phyloP scores from a whole-genome alignment of 1,139 yeast species.

The Yamadazyma epiphylla region DNA sequence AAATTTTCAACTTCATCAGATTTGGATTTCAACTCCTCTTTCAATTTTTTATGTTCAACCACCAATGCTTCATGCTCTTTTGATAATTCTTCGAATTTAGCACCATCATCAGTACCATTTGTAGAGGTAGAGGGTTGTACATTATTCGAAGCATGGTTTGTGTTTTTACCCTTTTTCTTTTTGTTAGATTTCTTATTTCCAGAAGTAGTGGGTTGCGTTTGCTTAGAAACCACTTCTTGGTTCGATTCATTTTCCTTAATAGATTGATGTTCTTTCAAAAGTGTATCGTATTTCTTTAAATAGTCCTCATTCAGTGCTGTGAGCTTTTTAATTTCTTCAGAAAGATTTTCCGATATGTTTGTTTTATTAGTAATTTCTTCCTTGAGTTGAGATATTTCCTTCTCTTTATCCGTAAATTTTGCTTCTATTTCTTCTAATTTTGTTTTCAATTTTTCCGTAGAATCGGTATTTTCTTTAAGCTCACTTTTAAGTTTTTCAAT shows the following conservation, averaged over 20 bases:
- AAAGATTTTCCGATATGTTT: no score
- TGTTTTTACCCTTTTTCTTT: neutral
- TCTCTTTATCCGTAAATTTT: neutral
- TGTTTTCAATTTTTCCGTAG: neutral
- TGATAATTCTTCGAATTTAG: conserved; percentile 6
- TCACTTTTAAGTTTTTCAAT: conserved; percentile 14
- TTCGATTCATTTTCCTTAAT: neutral
- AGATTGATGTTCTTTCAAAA: no score
- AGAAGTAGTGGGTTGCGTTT: neutral
- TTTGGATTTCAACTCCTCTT: conserved; percentile 22
- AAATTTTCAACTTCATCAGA: conserved; percentile 54
- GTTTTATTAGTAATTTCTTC: neutral
- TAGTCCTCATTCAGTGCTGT: neutral
- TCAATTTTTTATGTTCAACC: conserved; percentile 13
- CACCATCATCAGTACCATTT: neutral
- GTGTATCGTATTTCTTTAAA: no score
- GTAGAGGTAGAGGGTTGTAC: neutral
- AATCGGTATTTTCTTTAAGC: conserved; percentile 3
- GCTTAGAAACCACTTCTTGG: neutral
- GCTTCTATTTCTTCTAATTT: neutral
- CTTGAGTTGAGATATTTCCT: neutral
- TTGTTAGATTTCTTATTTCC: neutral
- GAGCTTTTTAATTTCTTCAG: neutral
- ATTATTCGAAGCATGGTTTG: neutral
- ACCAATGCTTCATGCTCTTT: conserved; percentile 17